phyloP scores from a whole-genome alignment of 2,329 filamentous ascomycete genomes.

The Cladophialophora immunda region DNA sequence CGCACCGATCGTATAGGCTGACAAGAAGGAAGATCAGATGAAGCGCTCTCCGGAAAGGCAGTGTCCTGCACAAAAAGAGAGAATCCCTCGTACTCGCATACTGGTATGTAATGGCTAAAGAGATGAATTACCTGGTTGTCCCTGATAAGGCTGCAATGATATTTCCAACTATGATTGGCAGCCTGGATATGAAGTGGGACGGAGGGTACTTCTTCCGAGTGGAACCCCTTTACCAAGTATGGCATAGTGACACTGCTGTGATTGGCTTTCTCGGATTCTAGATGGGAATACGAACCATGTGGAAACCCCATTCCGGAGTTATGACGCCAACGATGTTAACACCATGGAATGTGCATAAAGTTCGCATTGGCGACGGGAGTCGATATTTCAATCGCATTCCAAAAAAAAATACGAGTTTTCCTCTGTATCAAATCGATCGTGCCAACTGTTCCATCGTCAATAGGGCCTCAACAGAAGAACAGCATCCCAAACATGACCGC shows the following conservation, averaged over 20 bases:
- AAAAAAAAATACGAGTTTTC: background rate
- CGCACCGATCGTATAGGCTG: too few species aligned
- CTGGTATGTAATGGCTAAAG: background rate
- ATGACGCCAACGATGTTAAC: background rate
- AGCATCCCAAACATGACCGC: background rate
- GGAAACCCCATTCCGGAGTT: background rate
- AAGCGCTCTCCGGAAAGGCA: background rate
- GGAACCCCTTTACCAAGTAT: background rate
- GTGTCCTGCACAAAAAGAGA: background rate
- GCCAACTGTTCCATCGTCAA: background rate
- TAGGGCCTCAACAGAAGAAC: background rate
- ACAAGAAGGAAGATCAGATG: too few species aligned
- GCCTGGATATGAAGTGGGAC: background rate
- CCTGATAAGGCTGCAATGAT: background rate
- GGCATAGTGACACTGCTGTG: background rate
- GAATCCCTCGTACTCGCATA: background rate
- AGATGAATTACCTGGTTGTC: background rate
- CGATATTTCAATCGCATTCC: background rate
- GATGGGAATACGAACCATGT: background rate
- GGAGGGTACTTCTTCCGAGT: background rate
- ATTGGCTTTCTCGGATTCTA: background rate
- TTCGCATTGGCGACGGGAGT: background rate
- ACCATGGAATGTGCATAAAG: conserved; percentile 7
- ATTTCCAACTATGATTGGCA: background rate
- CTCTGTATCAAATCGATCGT: background rate